A percentile compares a stretch with the other conserved stretches of the same genome.
phyloP scores from a whole-genome alignment of 495 filamentous ascomycete genomes.

The Neurospora sp. region DNA sequence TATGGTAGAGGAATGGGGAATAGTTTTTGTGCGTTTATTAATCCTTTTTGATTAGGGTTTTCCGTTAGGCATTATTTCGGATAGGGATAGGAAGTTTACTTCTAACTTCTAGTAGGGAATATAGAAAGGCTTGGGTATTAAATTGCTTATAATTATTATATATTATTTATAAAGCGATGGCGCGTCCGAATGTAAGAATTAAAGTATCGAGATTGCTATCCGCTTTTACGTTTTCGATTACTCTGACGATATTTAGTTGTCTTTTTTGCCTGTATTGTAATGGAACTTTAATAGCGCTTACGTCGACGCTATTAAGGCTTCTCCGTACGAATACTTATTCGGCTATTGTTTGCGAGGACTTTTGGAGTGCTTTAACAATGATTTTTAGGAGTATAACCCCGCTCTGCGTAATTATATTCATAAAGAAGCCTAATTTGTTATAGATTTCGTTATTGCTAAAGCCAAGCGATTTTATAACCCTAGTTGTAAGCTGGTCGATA shows the following conservation, averaged over 20 bases:
- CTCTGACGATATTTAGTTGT: accelerated
- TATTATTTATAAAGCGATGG: neutral
- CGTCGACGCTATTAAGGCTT: neutral
- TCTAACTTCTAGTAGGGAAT: neutral
- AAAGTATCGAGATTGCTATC: neutral
- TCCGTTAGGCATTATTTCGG: neutral
- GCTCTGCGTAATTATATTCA: neutral
- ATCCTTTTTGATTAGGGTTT: neutral
- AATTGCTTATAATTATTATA: neutral
- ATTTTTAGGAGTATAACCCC: neutral
- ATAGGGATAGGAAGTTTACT: neutral
- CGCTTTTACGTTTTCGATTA: neutral
- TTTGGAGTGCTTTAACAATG: neutral
- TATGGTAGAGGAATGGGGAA: neutral
- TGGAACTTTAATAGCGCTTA: neutral
- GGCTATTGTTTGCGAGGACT: neutral
- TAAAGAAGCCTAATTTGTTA: no score
- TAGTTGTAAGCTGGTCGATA: no score
- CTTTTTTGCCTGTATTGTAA: accelerated
- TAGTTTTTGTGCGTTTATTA: neutral
- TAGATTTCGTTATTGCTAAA: no score
- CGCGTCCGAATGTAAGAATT: neutral
- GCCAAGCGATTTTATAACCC: no score
- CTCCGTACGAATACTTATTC: neutral
- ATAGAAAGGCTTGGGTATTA: neutral